Evolutionary conservation across 192 early-diverging fungal species (phyloP).

Genomic region (Backusella psychrophila): DNA sequence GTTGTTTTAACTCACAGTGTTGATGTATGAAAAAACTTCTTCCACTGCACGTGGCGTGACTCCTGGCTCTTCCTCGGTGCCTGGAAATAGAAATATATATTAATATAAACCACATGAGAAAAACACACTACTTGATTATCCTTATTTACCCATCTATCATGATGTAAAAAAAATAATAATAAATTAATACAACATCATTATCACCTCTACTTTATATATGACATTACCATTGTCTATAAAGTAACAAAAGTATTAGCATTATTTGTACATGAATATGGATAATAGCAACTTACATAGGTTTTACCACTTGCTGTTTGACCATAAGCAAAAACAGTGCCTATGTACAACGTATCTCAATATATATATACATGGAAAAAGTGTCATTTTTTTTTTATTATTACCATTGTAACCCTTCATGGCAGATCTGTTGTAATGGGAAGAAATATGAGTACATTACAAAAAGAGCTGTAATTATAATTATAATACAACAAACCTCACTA

Average conservation of each 20-base stretch:
- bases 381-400: conserved; percentile 18
- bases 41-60: conserved; percentile 75
- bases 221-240: conserved; percentile 21
- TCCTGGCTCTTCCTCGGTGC: conserved; percentile 67
- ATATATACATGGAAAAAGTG: neutral
- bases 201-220: neutral
- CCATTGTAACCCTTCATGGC: conserved; percentile 94
- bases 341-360: neutral
- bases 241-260: neutral
- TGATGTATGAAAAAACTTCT: conserved; percentile 76
- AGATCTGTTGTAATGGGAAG: neutral
- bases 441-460: neutral
- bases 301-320: conserved; percentile 98
- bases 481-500: conserved; percentile 9
- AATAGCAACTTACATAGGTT: conserved; percentile 59
- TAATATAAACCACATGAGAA: neutral
- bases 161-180: neutral
- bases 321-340: conserved; percentile 96
- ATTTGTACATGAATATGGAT: neutral
- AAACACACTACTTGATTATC: neutral
- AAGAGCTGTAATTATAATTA: neutral
- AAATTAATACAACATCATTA: neutral
- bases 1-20: conserved; percentile 36
- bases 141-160: conserved; percentile 24
- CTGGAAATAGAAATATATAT: conserved; percentile 24